phyloP scores from a whole-genome alignment of 2,329 filamentous ascomycete species.

The Neurospora sp. region DNA sequence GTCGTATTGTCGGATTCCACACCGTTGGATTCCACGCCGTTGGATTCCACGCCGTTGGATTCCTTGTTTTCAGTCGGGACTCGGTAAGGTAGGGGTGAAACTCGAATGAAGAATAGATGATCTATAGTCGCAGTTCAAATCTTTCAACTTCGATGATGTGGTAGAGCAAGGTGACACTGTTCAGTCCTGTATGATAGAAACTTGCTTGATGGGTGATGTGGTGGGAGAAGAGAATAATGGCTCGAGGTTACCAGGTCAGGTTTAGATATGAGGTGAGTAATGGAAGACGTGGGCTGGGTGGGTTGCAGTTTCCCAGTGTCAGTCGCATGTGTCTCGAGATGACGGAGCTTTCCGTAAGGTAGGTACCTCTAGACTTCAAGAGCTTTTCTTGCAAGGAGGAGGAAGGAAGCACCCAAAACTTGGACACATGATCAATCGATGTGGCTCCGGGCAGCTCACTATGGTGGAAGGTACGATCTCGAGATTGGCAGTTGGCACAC shows the following conservation, averaged over 20 bases:
- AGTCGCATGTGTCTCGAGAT: neutral
- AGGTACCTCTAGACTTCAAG: too few species aligned
- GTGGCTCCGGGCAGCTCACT: neutral
- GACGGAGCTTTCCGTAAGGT: neutral
- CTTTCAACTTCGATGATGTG: neutral
- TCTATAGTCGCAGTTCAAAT: neutral
- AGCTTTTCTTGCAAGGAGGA: neutral
- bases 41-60: too few species aligned
- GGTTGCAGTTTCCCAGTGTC: neutral
- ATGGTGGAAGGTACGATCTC: neutral
- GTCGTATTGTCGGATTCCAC: too few species aligned
- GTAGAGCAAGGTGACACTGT: neutral
- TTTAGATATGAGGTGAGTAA: neutral
- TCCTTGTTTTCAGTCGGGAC: too few species aligned
- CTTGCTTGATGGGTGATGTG: neutral
- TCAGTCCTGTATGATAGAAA: neutral
- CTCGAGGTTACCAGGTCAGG: neutral
- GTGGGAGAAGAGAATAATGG: neutral
- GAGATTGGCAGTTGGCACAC: neutral
- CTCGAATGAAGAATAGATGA: neutral
- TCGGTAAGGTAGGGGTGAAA: too few species aligned
- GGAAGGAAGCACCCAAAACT: neutral
- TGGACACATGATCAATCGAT: neutral
- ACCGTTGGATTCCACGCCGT: too few species aligned
- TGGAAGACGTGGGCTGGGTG: neutral